Evolutionary conservation across 2,329 filamentous ascomycete genomes (phyloP).

Genomic region (Gaeumannomyces sp.): DNA sequence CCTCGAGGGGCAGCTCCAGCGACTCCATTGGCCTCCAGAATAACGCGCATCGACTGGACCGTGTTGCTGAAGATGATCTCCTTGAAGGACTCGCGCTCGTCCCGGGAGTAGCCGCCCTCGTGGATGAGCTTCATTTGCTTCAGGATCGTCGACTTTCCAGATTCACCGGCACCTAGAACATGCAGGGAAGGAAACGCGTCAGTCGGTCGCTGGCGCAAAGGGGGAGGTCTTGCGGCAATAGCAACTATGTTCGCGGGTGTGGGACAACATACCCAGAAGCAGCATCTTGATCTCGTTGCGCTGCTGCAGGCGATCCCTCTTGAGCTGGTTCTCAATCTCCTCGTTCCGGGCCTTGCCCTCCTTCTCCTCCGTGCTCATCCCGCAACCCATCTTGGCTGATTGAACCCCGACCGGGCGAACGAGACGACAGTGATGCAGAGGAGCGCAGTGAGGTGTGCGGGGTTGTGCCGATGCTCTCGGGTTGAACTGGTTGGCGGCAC

Average conservation of each 20-base stretch:
- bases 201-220: background rate
- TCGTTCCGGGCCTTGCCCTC: slow-evolving; percentile 99
- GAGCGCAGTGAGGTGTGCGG: background rate
- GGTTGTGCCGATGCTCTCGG: background rate
- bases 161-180: slow-evolving; percentile 93
- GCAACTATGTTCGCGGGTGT: background rate
- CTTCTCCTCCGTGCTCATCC: slow-evolving; percentile 99
- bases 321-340: slow-evolving; percentile 99
- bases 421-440: background rate
- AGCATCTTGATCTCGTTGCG: slow-evolving; percentile 99
- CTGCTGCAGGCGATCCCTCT: slow-evolving; percentile 97
- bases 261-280: slow-evolving; percentile 69
- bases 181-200: background rate
- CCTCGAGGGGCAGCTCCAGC: slow-evolving; percentile 74
- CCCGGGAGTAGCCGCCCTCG: slow-evolving; percentile 96
- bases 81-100: slow-evolving; percentile 67
- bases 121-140: slow-evolving; percentile 99
- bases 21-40: slow-evolving; percentile 65
- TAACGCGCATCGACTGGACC: slow-evolving; percentile 63
- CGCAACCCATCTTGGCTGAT: slow-evolving; percentile 87
- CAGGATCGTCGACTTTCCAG: slow-evolving; percentile 87
- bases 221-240: too few relatives aligned
- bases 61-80: slow-evolving; percentile 68
- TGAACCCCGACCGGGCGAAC: slow-evolving; percentile 12
- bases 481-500: background rate